phyloP scores from a whole-genome alignment of 139 green algal species.

The Zygnema circumcarinatum region DNA sequence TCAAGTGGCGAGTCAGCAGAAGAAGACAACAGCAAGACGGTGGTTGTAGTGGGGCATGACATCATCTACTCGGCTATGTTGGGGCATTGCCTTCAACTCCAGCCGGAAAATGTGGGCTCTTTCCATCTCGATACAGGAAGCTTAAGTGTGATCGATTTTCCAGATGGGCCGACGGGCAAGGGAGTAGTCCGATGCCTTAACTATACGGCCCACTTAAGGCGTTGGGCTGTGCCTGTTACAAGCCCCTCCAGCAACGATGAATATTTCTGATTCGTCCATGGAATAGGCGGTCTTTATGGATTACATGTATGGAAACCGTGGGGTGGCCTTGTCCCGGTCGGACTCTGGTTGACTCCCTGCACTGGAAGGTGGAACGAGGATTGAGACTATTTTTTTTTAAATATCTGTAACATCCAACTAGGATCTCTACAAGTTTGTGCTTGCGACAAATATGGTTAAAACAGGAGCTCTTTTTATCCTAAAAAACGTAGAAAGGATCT shows the following conservation, averaged over 20 bases:
- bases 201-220: constrained; percentile 70
- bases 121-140: constrained; percentile 63
- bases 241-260: constrained; percentile 40
- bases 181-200: constrained; percentile 66
- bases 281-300: background rate
- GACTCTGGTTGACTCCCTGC: background rate
- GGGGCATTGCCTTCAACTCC: constrained; percentile 38
- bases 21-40: constrained; percentile 7
- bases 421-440: too few species aligned
- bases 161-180: constrained; percentile 56
- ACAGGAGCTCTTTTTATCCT: too few species aligned
- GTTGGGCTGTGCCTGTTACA: constrained; percentile 75
- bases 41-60: constrained; percentile 62
- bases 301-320: background rate
- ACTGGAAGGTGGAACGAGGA: background rate
- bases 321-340: background rate
- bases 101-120: background rate
- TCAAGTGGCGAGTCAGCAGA: background rate
- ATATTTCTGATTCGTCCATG: constrained; percentile 36
- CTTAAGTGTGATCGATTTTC: constrained; percentile 79
- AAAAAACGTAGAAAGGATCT: too few species aligned
- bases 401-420: background rate
- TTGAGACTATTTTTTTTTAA: background rate
- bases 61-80: constrained; percentile 48
- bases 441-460: too few species aligned